phyloP scores from a whole-genome alignment of 495 filamentous ascomycete species.

The Lasiosphaeria ovina region DNA sequence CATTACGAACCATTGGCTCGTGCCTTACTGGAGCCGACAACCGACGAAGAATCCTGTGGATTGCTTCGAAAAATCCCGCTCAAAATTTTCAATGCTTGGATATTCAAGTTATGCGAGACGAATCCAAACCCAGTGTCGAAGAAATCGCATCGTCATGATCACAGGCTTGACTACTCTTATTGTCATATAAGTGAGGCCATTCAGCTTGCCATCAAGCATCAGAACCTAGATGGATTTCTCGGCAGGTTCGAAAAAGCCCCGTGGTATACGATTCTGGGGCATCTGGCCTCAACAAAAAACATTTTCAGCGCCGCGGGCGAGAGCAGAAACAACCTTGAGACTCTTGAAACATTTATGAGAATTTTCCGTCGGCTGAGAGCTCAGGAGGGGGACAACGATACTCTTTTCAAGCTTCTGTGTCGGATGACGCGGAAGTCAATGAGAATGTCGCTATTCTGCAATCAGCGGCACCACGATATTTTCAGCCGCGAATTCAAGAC shows the following conservation, averaged over 20 bases:
- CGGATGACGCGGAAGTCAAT: conserved; percentile 22
- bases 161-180: not conserved
- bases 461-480: not conserved
- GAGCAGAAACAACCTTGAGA: conserved; percentile 13
- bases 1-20: conserved; percentile 10
- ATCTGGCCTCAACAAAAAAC: conserved; percentile 21
- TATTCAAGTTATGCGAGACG: conserved; percentile 37
- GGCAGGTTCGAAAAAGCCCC: conserved; percentile 16
- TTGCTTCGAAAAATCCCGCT: conserved; percentile 18
- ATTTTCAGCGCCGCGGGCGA: conserved; percentile 11
- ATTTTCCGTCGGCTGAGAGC: conserved; percentile 13
- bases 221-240: not conserved
- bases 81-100: conserved; percentile 37
- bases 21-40: not conserved
- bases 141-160: not conserved
- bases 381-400: conserved; percentile 17
- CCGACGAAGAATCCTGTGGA: not conserved
- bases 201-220: conserved; percentile 16
- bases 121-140: conserved; percentile 21
- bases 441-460: conserved; percentile 12
- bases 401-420: conserved; percentile 23
- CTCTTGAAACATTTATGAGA: conserved; percentile 21
- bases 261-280: conserved; percentile 29
- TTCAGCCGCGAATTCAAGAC: too few species aligned
- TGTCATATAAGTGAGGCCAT: conserved; percentile 18